Evolutionary conservation across 768 basidiomycete species (phyloP).

Genomic region (Hericium erinaceus): DNA sequence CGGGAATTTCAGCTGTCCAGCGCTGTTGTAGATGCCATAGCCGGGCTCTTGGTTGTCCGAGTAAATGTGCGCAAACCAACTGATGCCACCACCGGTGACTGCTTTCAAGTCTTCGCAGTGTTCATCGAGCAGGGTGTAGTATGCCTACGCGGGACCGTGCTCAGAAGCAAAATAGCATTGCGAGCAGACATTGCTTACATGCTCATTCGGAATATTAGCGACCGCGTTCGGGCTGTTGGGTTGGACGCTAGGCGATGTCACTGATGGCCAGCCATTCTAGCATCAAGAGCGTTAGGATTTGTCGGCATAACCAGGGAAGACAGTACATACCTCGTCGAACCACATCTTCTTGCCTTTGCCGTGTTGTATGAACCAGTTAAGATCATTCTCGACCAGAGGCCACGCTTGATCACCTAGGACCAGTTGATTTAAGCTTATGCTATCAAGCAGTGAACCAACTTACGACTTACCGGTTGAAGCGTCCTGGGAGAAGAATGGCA

Average conservation of each 20-base stretch:
- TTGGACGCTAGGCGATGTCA: slow-evolving; percentile 48
- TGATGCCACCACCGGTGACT: slow-evolving; percentile 55
- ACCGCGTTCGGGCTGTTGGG: slow-evolving; percentile 57
- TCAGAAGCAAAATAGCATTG: neutral
- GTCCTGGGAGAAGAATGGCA: slow-evolving; percentile 54
- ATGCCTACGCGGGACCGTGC: slow-evolving; percentile 34
- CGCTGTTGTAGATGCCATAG: slow-evolving; percentile 54
- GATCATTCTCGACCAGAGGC: slow-evolving; percentile 49
- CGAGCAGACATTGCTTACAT: slow-evolving; percentile 17
- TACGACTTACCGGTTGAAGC: slow-evolving; percentile 44
- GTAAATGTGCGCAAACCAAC: slow-evolving; percentile 81
- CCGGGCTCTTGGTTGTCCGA: slow-evolving; percentile 57
- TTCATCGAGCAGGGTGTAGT: slow-evolving; percentile 55
- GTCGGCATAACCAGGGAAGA: neutral
- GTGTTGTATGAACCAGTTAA: slow-evolving; percentile 60
- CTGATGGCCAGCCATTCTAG: slow-evolving; percentile 74
- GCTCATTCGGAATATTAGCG: slow-evolving; percentile 51
- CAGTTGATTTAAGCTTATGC: too few species aligned
- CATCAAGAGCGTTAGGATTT: neutral
- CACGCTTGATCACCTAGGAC: slow-evolving; percentile 45
- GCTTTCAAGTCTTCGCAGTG: slow-evolving; percentile 58
- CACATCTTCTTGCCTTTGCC: slow-evolving; percentile 68
- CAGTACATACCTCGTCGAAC: slow-evolving; percentile 47
- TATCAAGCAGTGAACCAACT: slow-evolving; percentile 1
- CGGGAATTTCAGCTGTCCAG: slow-evolving; percentile 49